These are phyloP conservation scores for Sporothrix phasma DNA, from an alignment of 2,329 filamentous ascomycete genomes.

Conservation along the genomic window DNA sequence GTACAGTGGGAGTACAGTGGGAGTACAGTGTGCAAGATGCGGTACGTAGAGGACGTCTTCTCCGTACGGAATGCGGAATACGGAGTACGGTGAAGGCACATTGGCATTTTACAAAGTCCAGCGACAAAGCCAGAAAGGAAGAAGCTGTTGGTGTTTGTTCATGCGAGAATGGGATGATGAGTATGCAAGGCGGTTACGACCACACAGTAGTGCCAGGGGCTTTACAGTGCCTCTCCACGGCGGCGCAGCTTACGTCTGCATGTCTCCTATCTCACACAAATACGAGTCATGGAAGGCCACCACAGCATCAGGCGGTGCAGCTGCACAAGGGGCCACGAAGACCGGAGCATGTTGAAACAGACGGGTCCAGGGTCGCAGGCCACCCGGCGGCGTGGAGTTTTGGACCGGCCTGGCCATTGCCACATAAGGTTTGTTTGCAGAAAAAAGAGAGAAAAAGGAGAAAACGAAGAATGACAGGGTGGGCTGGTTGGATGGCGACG, in stretches of 20 bases:
- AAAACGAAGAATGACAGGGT: background rate
- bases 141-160: background rate
- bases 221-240: background rate
- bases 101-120: too few species aligned
- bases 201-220: background rate
- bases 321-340: background rate
- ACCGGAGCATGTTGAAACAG: background rate
- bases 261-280: background rate
- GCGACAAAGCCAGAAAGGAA: too few species aligned
- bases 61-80: too few species aligned
- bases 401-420: background rate
- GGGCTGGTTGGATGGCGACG: constrained; percentile 2
- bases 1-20: too few species aligned
- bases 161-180: background rate
- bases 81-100: background rate
- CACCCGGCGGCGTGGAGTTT: background rate
- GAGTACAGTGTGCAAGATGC: background rate
- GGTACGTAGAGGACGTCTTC: too few species aligned
- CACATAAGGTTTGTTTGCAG: too few species aligned
- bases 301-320: background rate
- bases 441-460: background rate
- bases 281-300: background rate
- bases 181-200: background rate
- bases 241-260: background rate
- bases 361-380: background rate